Evolutionary conservation across 805 yeast species (phyloP).

Genomic region (Lachancea meyersii): DNA sequence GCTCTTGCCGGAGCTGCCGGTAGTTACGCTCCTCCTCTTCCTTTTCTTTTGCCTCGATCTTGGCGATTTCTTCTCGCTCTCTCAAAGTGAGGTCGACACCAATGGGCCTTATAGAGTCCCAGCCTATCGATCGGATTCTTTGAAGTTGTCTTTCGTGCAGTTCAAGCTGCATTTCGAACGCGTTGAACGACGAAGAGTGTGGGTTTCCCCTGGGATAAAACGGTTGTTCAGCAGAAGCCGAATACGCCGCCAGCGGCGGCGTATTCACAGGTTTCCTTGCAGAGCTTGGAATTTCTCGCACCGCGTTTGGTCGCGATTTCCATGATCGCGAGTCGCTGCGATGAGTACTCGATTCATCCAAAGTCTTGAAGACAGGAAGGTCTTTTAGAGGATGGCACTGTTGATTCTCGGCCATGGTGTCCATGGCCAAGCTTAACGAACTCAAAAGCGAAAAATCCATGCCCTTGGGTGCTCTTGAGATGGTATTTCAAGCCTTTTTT

Average conservation of each 20-base stretch:
- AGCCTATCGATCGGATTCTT: slow-evolving; percentile 41
- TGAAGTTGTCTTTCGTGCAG: slow-evolving; percentile 10
- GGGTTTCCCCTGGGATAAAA: slow-evolving; percentile 10
- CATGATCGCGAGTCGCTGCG: slow-evolving; percentile 1
- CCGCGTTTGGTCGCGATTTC: neutral
- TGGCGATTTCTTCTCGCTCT: slow-evolving; percentile 22
- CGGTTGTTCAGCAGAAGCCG: slow-evolving; percentile 19
- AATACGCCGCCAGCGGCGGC: slow-evolving; percentile 25
- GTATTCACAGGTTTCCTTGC: slow-evolving; percentile 5
- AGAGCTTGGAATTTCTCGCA: neutral
- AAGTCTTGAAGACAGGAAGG: slow-evolving; percentile 18
- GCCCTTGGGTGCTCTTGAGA: too few relatives aligned
- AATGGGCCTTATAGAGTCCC: slow-evolving; percentile 46
- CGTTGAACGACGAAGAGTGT: slow-evolving; percentile 15
- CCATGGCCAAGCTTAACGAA: slow-evolving; percentile 2
- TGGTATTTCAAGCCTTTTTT: too few relatives aligned
- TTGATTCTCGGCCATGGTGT: neutral
- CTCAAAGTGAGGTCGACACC: slow-evolving; percentile 53
- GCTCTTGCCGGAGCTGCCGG: neutral
- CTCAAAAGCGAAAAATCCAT: slow-evolving; percentile 1
- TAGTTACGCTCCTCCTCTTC: neutral
- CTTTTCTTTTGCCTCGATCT: slow-evolving; percentile 18
- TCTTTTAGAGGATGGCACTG: slow-evolving; percentile 9
- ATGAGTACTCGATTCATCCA: slow-evolving; percentile 13
- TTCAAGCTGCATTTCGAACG: slow-evolving; percentile 18